phyloP scores from a whole-genome alignment of 495 filamentous ascomycete species.

The Penicillium herquei region DNA sequence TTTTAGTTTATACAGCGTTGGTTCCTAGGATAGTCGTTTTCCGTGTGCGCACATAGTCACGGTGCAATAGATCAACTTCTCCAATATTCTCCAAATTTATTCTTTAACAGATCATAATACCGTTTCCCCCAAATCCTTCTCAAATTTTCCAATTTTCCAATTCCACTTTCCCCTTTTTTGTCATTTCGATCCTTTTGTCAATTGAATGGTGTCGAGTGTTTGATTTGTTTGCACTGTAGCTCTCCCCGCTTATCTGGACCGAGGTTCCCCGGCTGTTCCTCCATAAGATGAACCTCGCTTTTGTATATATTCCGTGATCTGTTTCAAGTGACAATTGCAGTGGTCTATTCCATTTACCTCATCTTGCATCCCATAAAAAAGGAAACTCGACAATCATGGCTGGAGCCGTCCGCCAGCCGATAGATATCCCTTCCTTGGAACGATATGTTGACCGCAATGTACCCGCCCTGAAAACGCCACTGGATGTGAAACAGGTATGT shows the following conservation, averaged over 20 bases:
- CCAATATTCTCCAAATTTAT: no score
- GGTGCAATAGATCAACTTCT: no score
- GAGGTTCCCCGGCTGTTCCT: neutral
- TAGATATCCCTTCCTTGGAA: constrained; percentile 75
- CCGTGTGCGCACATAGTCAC: no score
- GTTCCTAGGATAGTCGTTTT: no score
- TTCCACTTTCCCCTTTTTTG: no score
- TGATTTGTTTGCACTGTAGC: constrained; percentile 12
- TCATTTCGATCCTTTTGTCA: neutral
- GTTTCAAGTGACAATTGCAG: neutral
- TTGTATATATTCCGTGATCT: neutral
- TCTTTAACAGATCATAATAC: no score
- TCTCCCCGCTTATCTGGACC: neutral
- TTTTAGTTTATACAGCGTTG: no score
- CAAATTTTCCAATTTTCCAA: no score
- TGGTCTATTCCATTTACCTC: neutral
- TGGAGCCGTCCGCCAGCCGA: constrained; percentile 81
- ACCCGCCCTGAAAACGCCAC: constrained; percentile 72
- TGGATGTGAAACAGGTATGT: constrained; percentile 82
- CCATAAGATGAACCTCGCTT: constrained; percentile 1
- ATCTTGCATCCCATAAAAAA: neutral
- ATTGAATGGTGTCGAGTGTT: neutral
- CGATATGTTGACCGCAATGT: constrained; percentile 72
- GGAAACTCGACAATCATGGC: constrained; percentile 60
- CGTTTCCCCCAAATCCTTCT: no score